Conservation (phyloP, 306 rosid species). For the Corylus avellana region DNA sequence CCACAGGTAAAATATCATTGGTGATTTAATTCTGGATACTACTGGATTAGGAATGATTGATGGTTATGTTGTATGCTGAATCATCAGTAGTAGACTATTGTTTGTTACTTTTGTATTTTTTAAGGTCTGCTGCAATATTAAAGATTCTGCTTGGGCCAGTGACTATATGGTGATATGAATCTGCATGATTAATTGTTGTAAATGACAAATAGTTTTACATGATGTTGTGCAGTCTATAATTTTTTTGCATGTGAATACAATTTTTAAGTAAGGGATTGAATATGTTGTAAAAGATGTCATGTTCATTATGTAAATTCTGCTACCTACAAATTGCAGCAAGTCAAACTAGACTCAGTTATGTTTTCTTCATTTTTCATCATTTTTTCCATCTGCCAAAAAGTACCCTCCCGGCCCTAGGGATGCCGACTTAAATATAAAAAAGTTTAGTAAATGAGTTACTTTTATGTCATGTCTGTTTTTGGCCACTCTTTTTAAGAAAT, state of each 20-base stretch:
- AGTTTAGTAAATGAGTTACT: not conserved
- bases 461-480: no score
- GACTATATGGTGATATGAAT: not conserved
- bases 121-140: not conserved
- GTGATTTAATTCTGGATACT: not conserved
- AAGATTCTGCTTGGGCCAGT: not conserved
- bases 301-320: not conserved
- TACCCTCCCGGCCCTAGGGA: no score
- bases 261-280: not conserved
- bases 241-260: not conserved
- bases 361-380: no score
- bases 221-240: not conserved
- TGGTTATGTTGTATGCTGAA: not conserved
- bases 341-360: no score
- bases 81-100: not conserved
- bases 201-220: not conserved
- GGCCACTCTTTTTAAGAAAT: no score
- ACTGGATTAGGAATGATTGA: not conserved
- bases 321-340: no score
- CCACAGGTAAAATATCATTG: conserved; percentile 65
- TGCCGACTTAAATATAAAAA: not conserved
- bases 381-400: no score
- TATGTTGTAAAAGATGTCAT: not conserved
- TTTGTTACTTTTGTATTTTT: not conserved
- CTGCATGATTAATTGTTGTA: not conserved